These are phyloP conservation scores for Didymella pomorum DNA, from an alignment of 2,329 filamentous ascomycete genomes.

Conservation along the genomic window DNA sequence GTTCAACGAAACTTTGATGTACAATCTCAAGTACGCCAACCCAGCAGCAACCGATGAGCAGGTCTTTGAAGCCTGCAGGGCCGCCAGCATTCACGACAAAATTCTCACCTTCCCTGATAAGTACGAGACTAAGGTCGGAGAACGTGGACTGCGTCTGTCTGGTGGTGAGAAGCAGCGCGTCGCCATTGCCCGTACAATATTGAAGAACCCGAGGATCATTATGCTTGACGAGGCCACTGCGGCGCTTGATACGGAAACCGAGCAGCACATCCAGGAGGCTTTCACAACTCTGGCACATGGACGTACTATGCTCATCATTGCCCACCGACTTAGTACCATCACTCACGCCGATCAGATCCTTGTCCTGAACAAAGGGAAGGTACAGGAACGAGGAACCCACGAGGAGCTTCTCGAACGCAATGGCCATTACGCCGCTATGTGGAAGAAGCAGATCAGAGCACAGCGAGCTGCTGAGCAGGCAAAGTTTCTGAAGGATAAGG, in stretches of 20 bases:
- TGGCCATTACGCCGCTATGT: conserved; percentile 59
- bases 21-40: conserved; percentile 91
- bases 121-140: conserved; percentile 89
- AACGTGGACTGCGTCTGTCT: conserved; percentile 84
- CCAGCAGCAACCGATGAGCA: conserved; percentile 81
- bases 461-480: conserved; percentile 60
- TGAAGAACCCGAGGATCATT: conserved; percentile 91
- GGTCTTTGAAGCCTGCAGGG: conserved; percentile 80
- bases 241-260: conserved; percentile 88
- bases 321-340: conserved; percentile 70
- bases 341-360: conserved; percentile 65
- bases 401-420: conserved; percentile 58
- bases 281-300: conserved; percentile 82
- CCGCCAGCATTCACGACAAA: conserved; percentile 91
- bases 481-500: conserved; percentile 59
- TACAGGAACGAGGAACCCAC: conserved; percentile 62
- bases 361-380: conserved; percentile 62
- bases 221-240: conserved; percentile 94
- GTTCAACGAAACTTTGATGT: conserved; percentile 95
- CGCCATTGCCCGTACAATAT: conserved; percentile 89
- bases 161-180: conserved; percentile 94
- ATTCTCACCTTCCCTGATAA: conserved; percentile 88
- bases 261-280: conserved; percentile 90
- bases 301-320: conserved; percentile 93
- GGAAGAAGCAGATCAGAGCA: conserved; percentile 62